Evolutionary conservation across 2,329 filamentous ascomycete genomes (phyloP), one percentile per base, ranked within the genome.

Genomic region (Alternaria angustiovoidea): DNA sequence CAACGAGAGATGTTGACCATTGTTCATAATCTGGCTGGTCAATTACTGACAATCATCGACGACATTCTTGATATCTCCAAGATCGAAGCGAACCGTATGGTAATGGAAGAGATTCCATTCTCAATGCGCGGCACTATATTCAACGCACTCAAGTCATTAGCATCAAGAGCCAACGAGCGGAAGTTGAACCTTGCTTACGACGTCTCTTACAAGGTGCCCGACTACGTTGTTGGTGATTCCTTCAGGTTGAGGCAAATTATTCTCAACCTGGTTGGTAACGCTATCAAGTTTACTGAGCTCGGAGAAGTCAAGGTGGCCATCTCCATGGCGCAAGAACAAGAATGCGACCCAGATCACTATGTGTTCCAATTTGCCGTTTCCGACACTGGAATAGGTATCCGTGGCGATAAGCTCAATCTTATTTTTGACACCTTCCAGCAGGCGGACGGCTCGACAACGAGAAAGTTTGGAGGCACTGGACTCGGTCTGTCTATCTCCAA

Each of bases 361-460:
- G 91, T 93, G 28, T 94, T 97, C 77, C 93, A 98, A 80, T 98
- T 98, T 80, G 90, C 94, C 55, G 95, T 99, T 34, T 91, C 92
- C 20, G 95, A 98, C 78, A 98, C 95, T 36, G 95, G 95, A 69
- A 99, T 98, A 73, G 95, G 95, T 72, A 98, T 98, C 71, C 92
- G 94, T 72, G 88, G 91, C 66, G 94, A 98, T 81, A 98, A 98
- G 82, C 87, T 98, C 54, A 93, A 97, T 75, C 85, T 98, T 67
- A 98, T 99, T 75, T 98, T 99, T 80, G 95, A 98, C 81, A 98
- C 94, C 0, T 98, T 98, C 88, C 94, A 97, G 79, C 95, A 98
- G 82, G 95, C 95, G 20, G 95, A 98, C 77, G 94, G 94, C 38
- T 97, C 94, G 34, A 98, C 96, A 78, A 98, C 94, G 2, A 88